A percentile compares a stretch with the other conserved stretches of the same genome.
Evolutionary conservation across 148 eudicot genomes (phyloP).

Genomic region (Vaccinium vitisidaea): DNA sequence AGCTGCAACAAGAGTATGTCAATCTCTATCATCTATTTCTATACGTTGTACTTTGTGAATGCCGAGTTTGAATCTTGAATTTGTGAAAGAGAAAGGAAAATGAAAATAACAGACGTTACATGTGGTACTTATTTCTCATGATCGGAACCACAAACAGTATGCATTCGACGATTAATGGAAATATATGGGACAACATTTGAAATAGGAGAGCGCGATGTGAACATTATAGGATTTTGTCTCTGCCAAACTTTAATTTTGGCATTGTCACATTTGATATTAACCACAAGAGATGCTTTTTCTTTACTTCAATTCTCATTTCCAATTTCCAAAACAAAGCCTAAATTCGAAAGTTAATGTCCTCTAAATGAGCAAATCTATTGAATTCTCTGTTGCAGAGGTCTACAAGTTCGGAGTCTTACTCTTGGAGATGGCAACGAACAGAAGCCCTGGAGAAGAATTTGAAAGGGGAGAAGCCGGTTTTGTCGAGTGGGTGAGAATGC

Average conservation of each 20-base stretch:
- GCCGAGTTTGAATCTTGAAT: background rate
- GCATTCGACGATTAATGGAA: background rate
- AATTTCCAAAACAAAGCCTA: background rate
- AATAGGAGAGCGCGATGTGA: background rate
- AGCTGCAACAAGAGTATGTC: slow-evolving; percentile 24
- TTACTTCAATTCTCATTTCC: background rate
- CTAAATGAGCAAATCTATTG: background rate
- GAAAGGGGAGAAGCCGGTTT: slow-evolving; percentile 20
- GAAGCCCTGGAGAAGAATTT: slow-evolving; percentile 28
- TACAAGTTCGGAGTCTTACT: slow-evolving; percentile 31
- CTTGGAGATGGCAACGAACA: slow-evolving; percentile 35
- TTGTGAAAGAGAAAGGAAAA: background rate
- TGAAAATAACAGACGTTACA: background rate
- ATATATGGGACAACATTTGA: background rate
- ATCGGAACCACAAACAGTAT: background rate
- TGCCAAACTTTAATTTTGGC: background rate
- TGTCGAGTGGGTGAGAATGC: slow-evolving; percentile 17
- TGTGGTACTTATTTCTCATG: background rate
- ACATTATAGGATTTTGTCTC: background rate
- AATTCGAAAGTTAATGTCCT: background rate
- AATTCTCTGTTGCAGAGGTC: slow-evolving; percentile 17
- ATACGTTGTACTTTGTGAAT: background rate
- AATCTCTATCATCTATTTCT: background rate
- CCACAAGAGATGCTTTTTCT: background rate
- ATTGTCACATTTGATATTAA: background rate